These are phyloP conservation scores for Triticum urartu DNA, from an alignment of 176 grass and related monocot species.

Conservation along the genomic window DNA sequence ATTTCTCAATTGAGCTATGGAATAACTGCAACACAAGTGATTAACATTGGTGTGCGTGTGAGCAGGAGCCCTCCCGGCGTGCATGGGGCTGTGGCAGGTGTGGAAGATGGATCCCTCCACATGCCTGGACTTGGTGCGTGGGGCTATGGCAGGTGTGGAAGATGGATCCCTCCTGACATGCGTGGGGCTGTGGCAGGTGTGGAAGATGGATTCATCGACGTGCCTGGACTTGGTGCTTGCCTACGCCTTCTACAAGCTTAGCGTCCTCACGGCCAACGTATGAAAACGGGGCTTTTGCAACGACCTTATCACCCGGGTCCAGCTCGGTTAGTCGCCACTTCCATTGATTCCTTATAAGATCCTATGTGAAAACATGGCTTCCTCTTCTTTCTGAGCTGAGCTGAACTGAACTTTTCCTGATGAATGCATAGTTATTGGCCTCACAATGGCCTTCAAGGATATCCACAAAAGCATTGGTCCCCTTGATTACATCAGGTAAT, in stretches of 20 bases:
- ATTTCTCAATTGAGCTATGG: too few species aligned
- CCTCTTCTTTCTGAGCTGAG: too few species aligned
- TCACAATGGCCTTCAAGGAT: background rate
- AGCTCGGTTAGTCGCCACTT: background rate
- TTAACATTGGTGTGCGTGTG: background rate
- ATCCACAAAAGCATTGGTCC: background rate
- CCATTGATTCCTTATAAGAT: background rate
- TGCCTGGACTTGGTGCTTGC: background rate
- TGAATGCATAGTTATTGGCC: background rate
- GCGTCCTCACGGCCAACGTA: background rate
- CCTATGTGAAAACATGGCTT: background rate
- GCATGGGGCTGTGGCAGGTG: background rate
- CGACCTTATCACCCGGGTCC: background rate
- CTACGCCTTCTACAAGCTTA: constrained; percentile 24
- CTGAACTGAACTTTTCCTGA: background rate
- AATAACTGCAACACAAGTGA: too few species aligned
- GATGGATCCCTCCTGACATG: background rate
- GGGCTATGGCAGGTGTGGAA: background rate
- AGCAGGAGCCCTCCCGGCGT: background rate
- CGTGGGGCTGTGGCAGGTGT: background rate
- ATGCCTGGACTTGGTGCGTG: background rate
- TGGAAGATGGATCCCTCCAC: background rate
- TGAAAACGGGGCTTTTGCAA: background rate
- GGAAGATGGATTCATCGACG: background rate
- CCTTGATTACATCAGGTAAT: background rate